Conservation (phyloP, 2,329 filamentous ascomycete species). For the Thelonectria rubi region DNA sequence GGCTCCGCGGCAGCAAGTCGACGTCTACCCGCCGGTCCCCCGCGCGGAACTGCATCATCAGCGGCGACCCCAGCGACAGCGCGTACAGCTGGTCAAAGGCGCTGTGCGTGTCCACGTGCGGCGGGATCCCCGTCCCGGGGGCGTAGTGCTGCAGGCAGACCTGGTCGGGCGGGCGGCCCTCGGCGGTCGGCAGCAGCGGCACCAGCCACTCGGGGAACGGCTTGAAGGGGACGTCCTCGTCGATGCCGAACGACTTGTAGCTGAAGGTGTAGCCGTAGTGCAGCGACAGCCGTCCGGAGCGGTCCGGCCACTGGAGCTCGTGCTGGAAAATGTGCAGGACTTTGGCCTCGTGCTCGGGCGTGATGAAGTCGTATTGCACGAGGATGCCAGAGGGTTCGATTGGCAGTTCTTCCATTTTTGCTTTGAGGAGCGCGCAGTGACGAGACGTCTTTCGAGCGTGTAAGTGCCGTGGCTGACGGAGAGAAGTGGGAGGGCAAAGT, state of each 20-base stretch:
- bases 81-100: conserved; percentile 57
- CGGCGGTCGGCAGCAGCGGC: conserved; percentile 56
- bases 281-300: conserved; percentile 57
- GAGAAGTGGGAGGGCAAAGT: not conserved
- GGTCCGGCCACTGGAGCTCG: conserved; percentile 56
- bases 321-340: conserved; percentile 55
- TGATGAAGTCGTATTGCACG: conserved; percentile 59
- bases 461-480: not conserved
- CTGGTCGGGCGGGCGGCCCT: conserved; percentile 60
- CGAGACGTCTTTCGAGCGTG: not conserved
- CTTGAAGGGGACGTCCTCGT: conserved; percentile 58
- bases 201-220: conserved; percentile 61
- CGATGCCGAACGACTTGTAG: conserved; percentile 66
- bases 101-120: conserved; percentile 67
- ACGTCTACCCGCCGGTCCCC: conserved; percentile 50
- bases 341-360: conserved; percentile 53
- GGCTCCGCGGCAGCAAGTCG: conserved; percentile 58
- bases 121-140: conserved; percentile 67
- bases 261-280: conserved; percentile 67
- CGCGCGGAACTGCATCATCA: conserved; percentile 56
- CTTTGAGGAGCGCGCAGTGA: not conserved
- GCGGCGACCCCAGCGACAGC: conserved; percentile 53
- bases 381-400: conserved; percentile 50
- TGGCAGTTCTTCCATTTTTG: conserved; percentile 39
- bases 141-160: conserved; percentile 70